Conservation (phyloP, 1,139 yeast species). For the Scheffersomyces parashehatae region DNA sequence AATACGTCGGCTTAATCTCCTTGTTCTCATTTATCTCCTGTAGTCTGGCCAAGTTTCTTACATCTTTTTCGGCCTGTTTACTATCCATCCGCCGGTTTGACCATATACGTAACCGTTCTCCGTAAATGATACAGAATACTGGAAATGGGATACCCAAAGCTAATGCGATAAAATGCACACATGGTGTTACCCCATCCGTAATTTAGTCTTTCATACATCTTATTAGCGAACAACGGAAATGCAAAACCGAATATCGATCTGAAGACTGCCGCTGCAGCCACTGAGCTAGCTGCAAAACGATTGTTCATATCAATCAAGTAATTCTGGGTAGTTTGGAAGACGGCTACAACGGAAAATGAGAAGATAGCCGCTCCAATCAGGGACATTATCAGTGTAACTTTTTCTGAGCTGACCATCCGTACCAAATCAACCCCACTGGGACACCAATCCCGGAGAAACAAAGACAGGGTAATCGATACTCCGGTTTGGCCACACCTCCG, state of each 20-base stretch:
- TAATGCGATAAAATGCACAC: conserved; percentile 54
- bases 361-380: conserved; percentile 54
- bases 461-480: conserved; percentile 50
- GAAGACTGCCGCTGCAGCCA: conserved; percentile 65
- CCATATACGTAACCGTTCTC: conserved; percentile 57
- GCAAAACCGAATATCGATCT: conserved; percentile 59
- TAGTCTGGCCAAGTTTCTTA: conserved; percentile 29
- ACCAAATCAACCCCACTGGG: conserved; percentile 58
- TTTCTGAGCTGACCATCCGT: conserved; percentile 63
- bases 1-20: too few relatives aligned
- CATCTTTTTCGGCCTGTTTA: conserved; percentile 43
- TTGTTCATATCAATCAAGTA: conserved; percentile 68
- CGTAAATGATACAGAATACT: conserved; percentile 52
- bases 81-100: conserved; percentile 48
- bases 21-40: conserved; percentile 10
- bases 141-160: conserved; percentile 67
- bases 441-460: conserved; percentile 45
- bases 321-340: conserved; percentile 60
- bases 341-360: conserved; percentile 58
- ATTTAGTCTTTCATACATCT: conserved; percentile 45
- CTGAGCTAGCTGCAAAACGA: conserved; percentile 57
- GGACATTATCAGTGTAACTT: conserved; percentile 56
- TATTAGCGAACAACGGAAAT: conserved; percentile 50
- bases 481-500: conserved; percentile 58
- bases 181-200: conserved; percentile 71